phyloP scores from a whole-genome alignment of 2,329 filamentous ascomycete genomes.

The Aureobasidium uvarum region DNA sequence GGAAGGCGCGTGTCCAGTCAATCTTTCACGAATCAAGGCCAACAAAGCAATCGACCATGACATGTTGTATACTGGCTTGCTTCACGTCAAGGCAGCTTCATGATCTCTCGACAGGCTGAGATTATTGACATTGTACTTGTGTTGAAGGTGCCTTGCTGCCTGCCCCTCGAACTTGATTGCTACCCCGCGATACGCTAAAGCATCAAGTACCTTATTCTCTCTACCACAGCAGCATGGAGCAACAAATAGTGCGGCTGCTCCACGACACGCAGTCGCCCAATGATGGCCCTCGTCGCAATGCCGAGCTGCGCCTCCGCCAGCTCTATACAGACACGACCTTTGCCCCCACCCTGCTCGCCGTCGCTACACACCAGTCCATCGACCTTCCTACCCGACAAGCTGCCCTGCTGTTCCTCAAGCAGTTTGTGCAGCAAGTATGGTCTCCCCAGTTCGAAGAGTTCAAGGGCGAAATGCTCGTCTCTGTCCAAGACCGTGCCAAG shows the following conservation, averaged over 20 bases:
- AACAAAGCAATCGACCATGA: slow-evolving; percentile 4
- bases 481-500: slow-evolving; percentile 69
- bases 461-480: slow-evolving; percentile 64
- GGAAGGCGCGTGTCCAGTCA: not conserved
- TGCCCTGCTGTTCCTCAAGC: slow-evolving; percentile 74
- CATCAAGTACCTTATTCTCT: not conserved
- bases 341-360: slow-evolving; percentile 73
- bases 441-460: slow-evolving; percentile 70
- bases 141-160: not conserved
- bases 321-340: slow-evolving; percentile 69
- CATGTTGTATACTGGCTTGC: not conserved
- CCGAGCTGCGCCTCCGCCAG: slow-evolving; percentile 76
- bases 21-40: not conserved
- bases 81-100: not conserved
- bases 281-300: slow-evolving; percentile 75
- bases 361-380: slow-evolving; percentile 73
- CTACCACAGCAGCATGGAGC: slow-evolving; percentile 67
- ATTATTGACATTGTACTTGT: not conserved
- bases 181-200: slow-evolving; percentile 24
- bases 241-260: slow-evolving; percentile 85
- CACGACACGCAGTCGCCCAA: slow-evolving; percentile 78
- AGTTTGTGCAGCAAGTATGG: slow-evolving; percentile 84
- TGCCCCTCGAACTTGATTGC: not conserved
- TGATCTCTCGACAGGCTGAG: no score
- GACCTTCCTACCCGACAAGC: slow-evolving; percentile 76